Percentiles rank a stretch among this genome's conserved stretches.
These are phyloP conservation scores for Clausena lansium DNA, from an alignment of 345 rosid genomes.

Conservation along the genomic window DNA sequence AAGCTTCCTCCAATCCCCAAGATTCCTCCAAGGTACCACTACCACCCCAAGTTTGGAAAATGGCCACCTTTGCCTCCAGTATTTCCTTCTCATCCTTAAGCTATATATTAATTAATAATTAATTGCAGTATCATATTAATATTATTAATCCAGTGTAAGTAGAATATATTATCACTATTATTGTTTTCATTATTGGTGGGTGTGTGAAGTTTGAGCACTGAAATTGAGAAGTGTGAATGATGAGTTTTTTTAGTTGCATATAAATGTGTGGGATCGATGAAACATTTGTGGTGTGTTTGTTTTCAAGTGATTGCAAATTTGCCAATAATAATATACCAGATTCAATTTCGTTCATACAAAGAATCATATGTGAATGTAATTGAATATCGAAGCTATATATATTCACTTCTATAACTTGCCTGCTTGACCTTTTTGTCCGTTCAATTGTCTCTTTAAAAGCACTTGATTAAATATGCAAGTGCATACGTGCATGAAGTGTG, in stretches of 20 bases:
- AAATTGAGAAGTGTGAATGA: neutral
- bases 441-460: neutral
- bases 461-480: neutral
- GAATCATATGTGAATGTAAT: too few relatives aligned
- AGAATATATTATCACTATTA: neutral
- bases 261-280: neutral
- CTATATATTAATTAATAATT: neutral
- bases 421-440: neutral
- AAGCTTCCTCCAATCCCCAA: constrained; percentile 27
- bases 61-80: constrained; percentile 45
- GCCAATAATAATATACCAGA: too few relatives aligned
- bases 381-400: too few relatives aligned
- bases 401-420: neutral
- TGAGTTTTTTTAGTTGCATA: neutral
- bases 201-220: neutral
- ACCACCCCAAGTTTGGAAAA: constrained; percentile 50
- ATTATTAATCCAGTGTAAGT: neutral
- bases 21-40: constrained; percentile 42
- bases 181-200: neutral
- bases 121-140: neutral
- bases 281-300: too few relatives aligned
- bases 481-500: too few relatives aligned
- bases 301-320: too few relatives aligned
- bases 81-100: constrained; percentile 21
- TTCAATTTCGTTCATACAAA: too few relatives aligned